Evolutionary conservation across 164 flowering plant genomes (phyloP).

Genomic region (Platanus orientalis): DNA sequence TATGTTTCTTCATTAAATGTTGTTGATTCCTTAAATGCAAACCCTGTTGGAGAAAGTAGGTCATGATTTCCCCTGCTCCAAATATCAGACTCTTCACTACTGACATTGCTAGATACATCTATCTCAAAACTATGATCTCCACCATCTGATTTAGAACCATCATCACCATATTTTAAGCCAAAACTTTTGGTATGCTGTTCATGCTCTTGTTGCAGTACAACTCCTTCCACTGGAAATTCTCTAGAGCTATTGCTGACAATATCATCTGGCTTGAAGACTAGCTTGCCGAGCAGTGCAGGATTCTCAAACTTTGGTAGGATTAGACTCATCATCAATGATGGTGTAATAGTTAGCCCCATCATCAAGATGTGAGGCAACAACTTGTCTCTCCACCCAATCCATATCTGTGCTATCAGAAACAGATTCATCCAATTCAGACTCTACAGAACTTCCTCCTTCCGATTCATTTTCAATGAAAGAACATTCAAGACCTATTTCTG

Average conservation of each 20-base stretch:
- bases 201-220: conserved; percentile 3
- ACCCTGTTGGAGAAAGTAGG: conserved; percentile 5
- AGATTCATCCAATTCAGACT: conserved; percentile 7
- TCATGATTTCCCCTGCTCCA: neutral
- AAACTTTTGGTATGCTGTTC: conserved; percentile 11
- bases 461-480: neutral
- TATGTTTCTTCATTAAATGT: conserved; percentile 3
- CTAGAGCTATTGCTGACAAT: conserved; percentile 1
- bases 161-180: conserved; percentile 1
- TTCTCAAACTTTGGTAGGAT: conserved; percentile 1
- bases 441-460: neutral
- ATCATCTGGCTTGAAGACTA: conserved; percentile 10
- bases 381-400: conserved; percentile 23
- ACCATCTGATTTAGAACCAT: conserved; percentile 1
- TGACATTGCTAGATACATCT: conserved; percentile 1
- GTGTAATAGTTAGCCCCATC: too few relatives aligned
- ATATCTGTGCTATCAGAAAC: conserved; percentile 14
- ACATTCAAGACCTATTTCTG: conserved; percentile 9
- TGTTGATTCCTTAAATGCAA: conserved; percentile 8
- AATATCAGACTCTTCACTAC: conserved; percentile 8
- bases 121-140: conserved; percentile 7
- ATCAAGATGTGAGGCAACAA: conserved; percentile 1
- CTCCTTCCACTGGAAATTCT: conserved; percentile 16
- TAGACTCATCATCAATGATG: conserved; percentile 9
- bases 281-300: conserved; percentile 2